These are phyloP conservation scores for Sporothrix brasiliensis DNA, from an alignment of 2,329 filamentous ascomycete species.

Conservation along the genomic window DNA sequence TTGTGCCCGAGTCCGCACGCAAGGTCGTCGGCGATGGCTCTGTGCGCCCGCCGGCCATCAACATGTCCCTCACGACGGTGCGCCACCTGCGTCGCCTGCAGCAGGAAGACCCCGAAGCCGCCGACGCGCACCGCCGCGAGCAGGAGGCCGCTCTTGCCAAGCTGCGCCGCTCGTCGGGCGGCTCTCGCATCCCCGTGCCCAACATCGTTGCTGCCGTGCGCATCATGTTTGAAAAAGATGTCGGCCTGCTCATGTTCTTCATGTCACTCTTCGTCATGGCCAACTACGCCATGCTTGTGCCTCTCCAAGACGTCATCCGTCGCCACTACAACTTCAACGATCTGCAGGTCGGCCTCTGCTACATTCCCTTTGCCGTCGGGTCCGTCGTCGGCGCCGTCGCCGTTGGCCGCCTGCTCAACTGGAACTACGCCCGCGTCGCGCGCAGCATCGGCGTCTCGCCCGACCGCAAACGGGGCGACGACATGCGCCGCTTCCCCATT, in stretches of 20 bases:
- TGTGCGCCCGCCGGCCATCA: conserved; percentile 43
- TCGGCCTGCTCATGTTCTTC: conserved; percentile 43
- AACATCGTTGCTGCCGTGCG: conserved; percentile 42
- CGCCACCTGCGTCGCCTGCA: conserved; percentile 28
- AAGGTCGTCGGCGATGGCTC: conserved; percentile 53
- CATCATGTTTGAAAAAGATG: conserved; percentile 45
- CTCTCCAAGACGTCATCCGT: conserved; percentile 43
- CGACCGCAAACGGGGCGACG: conserved; percentile 49
- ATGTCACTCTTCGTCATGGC: conserved; percentile 45
- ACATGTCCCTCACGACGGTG: conserved; percentile 36
- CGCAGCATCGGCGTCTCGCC: conserved; percentile 52
- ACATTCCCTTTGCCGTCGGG: conserved; percentile 46
- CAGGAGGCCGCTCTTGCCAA: conserved; percentile 29
- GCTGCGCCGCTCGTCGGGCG: conserved; percentile 33
- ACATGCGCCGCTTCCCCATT: conserved; percentile 45
- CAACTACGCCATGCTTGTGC: conserved; percentile 43
- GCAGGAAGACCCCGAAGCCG: conserved; percentile 31
- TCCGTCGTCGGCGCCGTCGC: conserved; percentile 44
- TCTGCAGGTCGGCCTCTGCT: conserved; percentile 50
- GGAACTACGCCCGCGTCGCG: conserved; percentile 62
- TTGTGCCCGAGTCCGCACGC: conserved; percentile 43
- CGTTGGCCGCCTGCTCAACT: conserved; percentile 59
- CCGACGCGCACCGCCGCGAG: conserved; percentile 30
- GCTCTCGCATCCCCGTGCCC: conserved; percentile 38
- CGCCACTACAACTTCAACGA: conserved; percentile 43